These are phyloP conservation scores for Parsonsia alboflavescens DNA, from an alignment of 257 asterid genomes.

Conservation along the genomic window DNA sequence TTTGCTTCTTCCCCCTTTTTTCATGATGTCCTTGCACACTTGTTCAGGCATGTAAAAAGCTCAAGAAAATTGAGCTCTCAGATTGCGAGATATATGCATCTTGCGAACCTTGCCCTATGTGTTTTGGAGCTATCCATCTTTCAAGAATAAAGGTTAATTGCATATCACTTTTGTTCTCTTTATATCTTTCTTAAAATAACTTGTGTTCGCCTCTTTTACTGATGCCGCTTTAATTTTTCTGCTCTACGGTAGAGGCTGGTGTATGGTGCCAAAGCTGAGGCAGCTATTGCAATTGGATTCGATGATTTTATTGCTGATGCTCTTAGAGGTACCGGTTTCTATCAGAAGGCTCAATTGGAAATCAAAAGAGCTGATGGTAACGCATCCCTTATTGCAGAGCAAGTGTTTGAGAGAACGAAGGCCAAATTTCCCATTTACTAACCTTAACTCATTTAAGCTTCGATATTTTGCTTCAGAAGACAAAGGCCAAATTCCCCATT, in stretches of 20 bases:
- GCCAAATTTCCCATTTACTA: constrained; percentile 69
- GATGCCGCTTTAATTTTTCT: not conserved
- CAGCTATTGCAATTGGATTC: constrained; percentile 92
- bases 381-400: constrained; percentile 71
- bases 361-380: constrained; percentile 85
- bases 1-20: not conserved
- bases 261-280: constrained; percentile 97
- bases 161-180: not conserved
- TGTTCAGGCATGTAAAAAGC: constrained; percentile 94
- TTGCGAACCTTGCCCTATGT: constrained; percentile 97
- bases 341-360: constrained; percentile 83
- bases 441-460: constrained; percentile 8
- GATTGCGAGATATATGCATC: constrained; percentile 98
- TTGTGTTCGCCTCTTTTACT: not conserved
- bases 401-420: constrained; percentile 94
- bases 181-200: not conserved
- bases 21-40: not conserved
- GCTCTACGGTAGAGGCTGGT: constrained; percentile 67
- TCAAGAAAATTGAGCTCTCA: constrained; percentile 78
- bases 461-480: not conserved
- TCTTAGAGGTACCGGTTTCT: constrained; percentile 84
- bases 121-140: constrained; percentile 98
- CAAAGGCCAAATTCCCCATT: not conserved
- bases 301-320: constrained; percentile 98
- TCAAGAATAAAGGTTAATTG: constrained; percentile 73